phyloP scores from a whole-genome alignment of 768 basidiomycete species.

The Tephrocybe rancida region DNA sequence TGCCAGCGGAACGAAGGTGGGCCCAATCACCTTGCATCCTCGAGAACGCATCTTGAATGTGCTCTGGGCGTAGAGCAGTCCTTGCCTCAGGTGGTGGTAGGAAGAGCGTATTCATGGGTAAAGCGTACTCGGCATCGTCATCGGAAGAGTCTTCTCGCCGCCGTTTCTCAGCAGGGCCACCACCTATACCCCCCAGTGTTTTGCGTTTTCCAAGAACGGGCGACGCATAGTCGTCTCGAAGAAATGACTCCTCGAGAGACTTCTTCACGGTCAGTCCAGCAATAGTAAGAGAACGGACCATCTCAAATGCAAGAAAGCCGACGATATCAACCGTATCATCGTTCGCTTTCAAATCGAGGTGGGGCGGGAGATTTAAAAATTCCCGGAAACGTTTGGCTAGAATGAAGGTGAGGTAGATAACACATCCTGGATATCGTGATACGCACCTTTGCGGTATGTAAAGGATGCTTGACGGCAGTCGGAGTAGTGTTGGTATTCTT shows the following conservation, averaged over 20 bases:
- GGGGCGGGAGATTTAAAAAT: conserved; percentile 86
- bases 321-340: conserved; percentile 97
- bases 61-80: conserved; percentile 77
- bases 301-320: conserved; percentile 96
- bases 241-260: conserved; percentile 70
- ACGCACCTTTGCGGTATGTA: conserved; percentile 91
- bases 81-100: conserved; percentile 81
- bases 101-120: conserved; percentile 76
- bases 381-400: conserved; percentile 93
- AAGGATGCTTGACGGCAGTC: conserved; percentile 97
- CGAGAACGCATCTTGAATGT: conserved; percentile 90
- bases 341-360: conserved; percentile 86
- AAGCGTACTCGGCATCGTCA: conserved; percentile 58
- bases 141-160: conserved; percentile 65
- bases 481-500: conserved; percentile 96
- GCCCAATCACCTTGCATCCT: conserved; percentile 89
- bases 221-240: conserved; percentile 66
- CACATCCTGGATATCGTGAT: neutral
- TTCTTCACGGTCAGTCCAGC: conserved; percentile 86
- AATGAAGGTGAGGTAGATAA: neutral
- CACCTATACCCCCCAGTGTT: conserved; percentile 43
- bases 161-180: conserved; percentile 52
- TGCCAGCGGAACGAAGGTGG: conserved; percentile 79
- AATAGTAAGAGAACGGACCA: conserved; percentile 91
- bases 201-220: conserved; percentile 75